phyloP scores from a whole-genome alignment of 2,329 filamentous ascomycete genomes.

The Trichoderma citrinoviride region DNA sequence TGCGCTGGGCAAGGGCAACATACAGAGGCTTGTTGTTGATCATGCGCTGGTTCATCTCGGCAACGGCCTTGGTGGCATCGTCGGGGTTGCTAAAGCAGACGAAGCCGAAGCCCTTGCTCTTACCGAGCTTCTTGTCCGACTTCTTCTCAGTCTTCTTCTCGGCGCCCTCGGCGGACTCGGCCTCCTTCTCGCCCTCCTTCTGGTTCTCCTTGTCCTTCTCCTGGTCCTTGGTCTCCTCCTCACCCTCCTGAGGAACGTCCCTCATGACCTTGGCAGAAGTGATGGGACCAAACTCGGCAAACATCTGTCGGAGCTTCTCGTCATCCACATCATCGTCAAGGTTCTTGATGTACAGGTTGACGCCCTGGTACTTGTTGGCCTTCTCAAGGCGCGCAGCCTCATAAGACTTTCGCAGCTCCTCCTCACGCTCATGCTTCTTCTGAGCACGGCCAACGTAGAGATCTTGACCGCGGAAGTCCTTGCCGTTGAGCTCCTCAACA shows the following conservation, averaged over 20 bases:
- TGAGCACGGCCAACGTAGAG: constrained; percentile 97
- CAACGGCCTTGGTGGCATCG: constrained; percentile 97
- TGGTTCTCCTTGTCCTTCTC: constrained; percentile 52
- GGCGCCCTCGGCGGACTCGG: constrained; percentile 44
- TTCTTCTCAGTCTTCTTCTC: constrained; percentile 61
- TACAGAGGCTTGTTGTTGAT: constrained; percentile 94
- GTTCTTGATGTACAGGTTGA: constrained; percentile 99
- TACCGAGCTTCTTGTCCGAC: constrained; percentile 70
- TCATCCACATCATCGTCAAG: constrained; percentile 95
- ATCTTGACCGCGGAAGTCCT: constrained; percentile 89
- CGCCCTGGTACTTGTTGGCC: constrained; percentile 98
- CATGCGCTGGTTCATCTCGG: constrained; percentile 99
- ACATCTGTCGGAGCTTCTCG: constrained; percentile 93
- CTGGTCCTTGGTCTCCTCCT: constrained; percentile 53
- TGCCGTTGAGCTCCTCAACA: constrained; percentile 88
- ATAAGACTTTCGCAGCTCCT: constrained; percentile 98
- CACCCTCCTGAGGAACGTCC: constrained; percentile 61
- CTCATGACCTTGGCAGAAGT: constrained; percentile 99
- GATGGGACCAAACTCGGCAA: constrained; percentile 87
- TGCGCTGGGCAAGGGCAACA: constrained; percentile 96
- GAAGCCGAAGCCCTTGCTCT: constrained; percentile 99
- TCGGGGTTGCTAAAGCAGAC: constrained; percentile 99
- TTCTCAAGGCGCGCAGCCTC: constrained; percentile 97
- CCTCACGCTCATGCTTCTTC: constrained; percentile 99
- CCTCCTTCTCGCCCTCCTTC: constrained; percentile 45